Conservation (phyloP, 768 basidiomycete genomes). For the Boletellus ananiceps region DNA sequence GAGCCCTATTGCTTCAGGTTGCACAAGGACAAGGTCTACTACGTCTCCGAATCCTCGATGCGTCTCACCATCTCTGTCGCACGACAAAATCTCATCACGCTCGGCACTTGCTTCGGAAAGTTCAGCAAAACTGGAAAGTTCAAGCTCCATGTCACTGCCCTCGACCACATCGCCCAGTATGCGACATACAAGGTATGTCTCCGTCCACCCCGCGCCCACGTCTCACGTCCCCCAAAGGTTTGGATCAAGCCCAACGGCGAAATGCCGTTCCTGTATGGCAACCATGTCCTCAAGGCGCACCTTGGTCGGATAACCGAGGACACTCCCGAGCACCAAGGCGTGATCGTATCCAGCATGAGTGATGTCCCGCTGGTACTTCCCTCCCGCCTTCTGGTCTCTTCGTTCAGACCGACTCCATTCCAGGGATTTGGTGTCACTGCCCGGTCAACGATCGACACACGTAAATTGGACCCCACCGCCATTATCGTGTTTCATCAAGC, state of each 20-base stretch:
- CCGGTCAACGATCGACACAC: constrained; percentile 89
- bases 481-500: constrained; percentile 99
- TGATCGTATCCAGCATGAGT: constrained; percentile 93
- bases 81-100: constrained; percentile 83
- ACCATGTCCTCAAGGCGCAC: constrained; percentile 97
- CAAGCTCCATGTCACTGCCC: constrained; percentile 90
- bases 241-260: constrained; percentile 99
- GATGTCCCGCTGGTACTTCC: constrained; percentile 80
- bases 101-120: constrained; percentile 97
- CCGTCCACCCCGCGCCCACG: not conserved
- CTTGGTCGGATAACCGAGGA: constrained; percentile 98
- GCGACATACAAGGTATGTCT: constrained; percentile 89
- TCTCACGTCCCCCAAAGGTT: constrained; percentile 46
- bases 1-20: constrained; percentile 95
- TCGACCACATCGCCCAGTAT: constrained; percentile 93
- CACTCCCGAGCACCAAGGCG: constrained; percentile 97
- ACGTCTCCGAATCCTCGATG: constrained; percentile 94
- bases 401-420: constrained; percentile 5
- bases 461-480: constrained; percentile 94
- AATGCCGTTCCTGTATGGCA: constrained; percentile 98
- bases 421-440: constrained; percentile 98
- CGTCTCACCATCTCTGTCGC: constrained; percentile 89
- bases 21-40: constrained; percentile 92
- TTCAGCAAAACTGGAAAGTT: constrained; percentile 98
- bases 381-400: not conserved